Base-by-base conservation (phyloP, 345 rosid species). In the Brassica rapa region DNA sequence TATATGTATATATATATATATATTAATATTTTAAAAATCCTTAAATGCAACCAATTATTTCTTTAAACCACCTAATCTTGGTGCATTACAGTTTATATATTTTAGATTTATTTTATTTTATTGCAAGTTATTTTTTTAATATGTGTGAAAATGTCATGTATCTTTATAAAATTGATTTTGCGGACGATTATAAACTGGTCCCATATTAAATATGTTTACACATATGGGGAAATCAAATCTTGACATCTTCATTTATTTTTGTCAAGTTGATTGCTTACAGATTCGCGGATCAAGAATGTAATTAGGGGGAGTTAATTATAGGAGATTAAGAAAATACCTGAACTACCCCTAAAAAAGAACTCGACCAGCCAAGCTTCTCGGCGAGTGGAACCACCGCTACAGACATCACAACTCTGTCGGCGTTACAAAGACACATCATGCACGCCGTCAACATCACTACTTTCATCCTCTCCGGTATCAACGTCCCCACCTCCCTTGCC, bases 311-410 rank as follows among this genome's bases (percentile, higher is more conserved):
- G 35, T 8, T 30, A 57, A 71, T 8, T 19, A 78, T 62, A 68
- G 24, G 37, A 35, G 19, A 32, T 51, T 6, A 19, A 29, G 53
- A 64, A 66, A 4, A 16, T 88, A 94, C 98, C 98, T 94, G 98
- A 71, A 94, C 97, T 55, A 92, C 84, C 82, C 98, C 98, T 59
- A 92, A 60, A 80, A 94, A 94, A 46, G 93, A 83, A 74, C 85
- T 94, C 70, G 98, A 94, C 98, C 99, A 94, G 1, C 94, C 96
- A 70, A 74, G 78, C 72, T 88, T 87, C 6, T 91, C 87, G 25
- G 98, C 97, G 2, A 94, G 91, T 14, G 99, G 99, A 62, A 94
- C 99, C 51, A 92, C 78, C 29, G 99, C 90, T 0, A 94, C 97
- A 0, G 99, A 94, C 99, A 93, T 93, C 5, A 93, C 94, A 27